Percentiles rank a stretch among this genome's conserved stretches.
These are phyloP conservation scores for Colletotrichum sp. DNA, from an alignment of 2,329 filamentous ascomycete genomes.

Conservation along the genomic window DNA sequence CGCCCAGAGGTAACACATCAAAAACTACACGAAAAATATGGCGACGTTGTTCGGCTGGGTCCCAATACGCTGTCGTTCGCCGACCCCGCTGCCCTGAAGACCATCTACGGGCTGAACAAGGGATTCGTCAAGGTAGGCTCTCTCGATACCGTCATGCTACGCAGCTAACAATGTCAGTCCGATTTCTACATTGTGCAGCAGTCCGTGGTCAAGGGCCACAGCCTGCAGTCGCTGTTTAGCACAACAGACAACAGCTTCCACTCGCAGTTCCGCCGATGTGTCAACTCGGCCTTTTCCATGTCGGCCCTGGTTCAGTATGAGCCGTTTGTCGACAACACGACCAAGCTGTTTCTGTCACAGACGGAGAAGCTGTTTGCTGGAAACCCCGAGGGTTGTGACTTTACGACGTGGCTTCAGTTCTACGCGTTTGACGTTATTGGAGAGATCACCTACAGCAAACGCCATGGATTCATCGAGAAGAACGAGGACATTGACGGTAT, in stretches of 20 bases:
- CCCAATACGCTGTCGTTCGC: slow-evolving; percentile 78
- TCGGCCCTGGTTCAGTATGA: slow-evolving; percentile 79
- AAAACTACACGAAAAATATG: slow-evolving; percentile 71
- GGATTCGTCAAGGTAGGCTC: slow-evolving; percentile 72
- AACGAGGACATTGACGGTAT: slow-evolving; percentile 80
- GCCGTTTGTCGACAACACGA: slow-evolving; percentile 78
- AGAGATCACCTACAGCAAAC: slow-evolving; percentile 77
- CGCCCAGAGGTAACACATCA: slow-evolving; percentile 72
- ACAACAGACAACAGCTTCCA: slow-evolving; percentile 79
- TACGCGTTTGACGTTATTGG: slow-evolving; percentile 85
- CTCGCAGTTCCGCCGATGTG: slow-evolving; percentile 73
- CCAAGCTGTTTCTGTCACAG: slow-evolving; percentile 71
- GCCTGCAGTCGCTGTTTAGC: slow-evolving; percentile 76
- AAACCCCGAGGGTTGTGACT: slow-evolving; percentile 58
- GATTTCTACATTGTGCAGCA: slow-evolving; percentile 84
- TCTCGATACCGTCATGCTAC: rapidly evolving
- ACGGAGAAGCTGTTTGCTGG: slow-evolving; percentile 61
- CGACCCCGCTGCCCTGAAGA: slow-evolving; percentile 73
- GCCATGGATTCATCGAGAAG: slow-evolving; percentile 76
- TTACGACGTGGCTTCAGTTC: slow-evolving; percentile 77
- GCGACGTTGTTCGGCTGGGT: slow-evolving; percentile 76
- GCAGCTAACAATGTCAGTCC: slow-evolving; percentile 52
- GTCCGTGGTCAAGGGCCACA: slow-evolving; percentile 70
- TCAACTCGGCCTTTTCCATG: slow-evolving; percentile 82
- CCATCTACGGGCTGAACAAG: slow-evolving; percentile 84